Evolutionary conservation across 2,329 filamentous ascomycete genomes (phyloP), one percentile per base, ranked within the genome.

Genomic region (Paraconiothyrium brasiliense): DNA sequence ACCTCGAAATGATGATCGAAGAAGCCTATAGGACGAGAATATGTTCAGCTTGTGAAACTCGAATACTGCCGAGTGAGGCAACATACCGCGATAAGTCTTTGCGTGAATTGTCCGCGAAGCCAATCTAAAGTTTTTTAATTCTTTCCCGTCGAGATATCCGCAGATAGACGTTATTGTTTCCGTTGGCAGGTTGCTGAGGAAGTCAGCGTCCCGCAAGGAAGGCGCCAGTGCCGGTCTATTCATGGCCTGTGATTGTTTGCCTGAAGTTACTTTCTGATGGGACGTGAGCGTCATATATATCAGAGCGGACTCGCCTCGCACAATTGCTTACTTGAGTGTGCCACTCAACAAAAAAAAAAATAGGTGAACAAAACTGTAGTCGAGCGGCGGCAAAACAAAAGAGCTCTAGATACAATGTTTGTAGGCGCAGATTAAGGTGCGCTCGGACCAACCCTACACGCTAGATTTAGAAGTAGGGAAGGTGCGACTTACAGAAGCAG

Each of bases 161-260:
- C 56, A 52, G 9, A 58, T 47, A n/a, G 50, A 30, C n/a, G 20
- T 14, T n/a, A 58, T 32, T 2, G 44, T 32, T 22, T 58, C 56
- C 46, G 20, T 48, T 10, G 46, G 46, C 13, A 48, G 24, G 4
- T 48, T 11, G 27, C 46, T 32, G 7, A 48, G 13, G 20, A 4
- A 5, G 46, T 48, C 27, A 14, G 24, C 44, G 20, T 20, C 24
- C 13, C 7, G 24, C 44, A 14, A 4, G 20, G 24, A 47, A 24
- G 22, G 44, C 44, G 44, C 16, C 39, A 7, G 16, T 16, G 5
- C 39, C 39, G 39, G 16, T 16, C n/a, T 14, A 16, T 41, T 16
- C 39, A 41, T 41, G 14, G 39, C 14, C 7, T 20, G 39, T 7
- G 6, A 20, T 16, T 41, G 16, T 7, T n/a, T 41, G 39, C 14